A percentile compares a stretch with the other conserved stretches of the same genome.
phyloP scores from a whole-genome alignment of 176 grass and related monocot genomes.

The Saccharum officinarum region DNA sequence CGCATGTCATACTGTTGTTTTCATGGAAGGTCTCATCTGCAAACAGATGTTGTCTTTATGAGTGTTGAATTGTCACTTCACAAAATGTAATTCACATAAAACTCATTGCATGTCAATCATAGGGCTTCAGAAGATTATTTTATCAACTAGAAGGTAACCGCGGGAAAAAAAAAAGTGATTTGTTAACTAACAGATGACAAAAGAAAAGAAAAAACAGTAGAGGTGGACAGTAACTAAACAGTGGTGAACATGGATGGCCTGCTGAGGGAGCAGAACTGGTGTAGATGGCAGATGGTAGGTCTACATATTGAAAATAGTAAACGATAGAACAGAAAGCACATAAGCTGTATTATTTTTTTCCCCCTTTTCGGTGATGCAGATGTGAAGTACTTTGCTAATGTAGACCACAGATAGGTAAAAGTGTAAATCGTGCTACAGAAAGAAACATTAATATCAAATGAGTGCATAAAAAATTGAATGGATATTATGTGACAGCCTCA shows the following conservation, averaged over 20 bases:
- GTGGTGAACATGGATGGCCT: background rate
- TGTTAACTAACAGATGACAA: background rate
- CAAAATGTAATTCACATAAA: background rate
- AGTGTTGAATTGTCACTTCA: conserved; percentile 10
- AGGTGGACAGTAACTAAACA: background rate
- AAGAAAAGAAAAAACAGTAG: background rate
- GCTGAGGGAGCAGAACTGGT: background rate
- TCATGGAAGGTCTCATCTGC: background rate
- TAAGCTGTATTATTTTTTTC: background rate
- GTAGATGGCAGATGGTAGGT: background rate
- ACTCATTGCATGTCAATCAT: background rate
- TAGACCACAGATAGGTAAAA: background rate
- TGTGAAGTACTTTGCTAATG: background rate
- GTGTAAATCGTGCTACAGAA: background rate
- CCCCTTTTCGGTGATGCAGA: background rate
- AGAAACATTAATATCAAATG: background rate
- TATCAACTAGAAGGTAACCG: background rate
- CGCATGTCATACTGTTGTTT: background rate
- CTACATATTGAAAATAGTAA: background rate
- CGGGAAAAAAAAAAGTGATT: background rate
- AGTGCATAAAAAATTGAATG: background rate
- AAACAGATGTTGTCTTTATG: background rate
- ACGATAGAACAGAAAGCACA: background rate
- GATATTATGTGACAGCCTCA: background rate
- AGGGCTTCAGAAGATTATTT: background rate